Evolutionary conservation across 257 asterid genomes (phyloP), one percentile per base, ranked within the genome.

Genomic region (Anisodus acutangulus): DNA sequence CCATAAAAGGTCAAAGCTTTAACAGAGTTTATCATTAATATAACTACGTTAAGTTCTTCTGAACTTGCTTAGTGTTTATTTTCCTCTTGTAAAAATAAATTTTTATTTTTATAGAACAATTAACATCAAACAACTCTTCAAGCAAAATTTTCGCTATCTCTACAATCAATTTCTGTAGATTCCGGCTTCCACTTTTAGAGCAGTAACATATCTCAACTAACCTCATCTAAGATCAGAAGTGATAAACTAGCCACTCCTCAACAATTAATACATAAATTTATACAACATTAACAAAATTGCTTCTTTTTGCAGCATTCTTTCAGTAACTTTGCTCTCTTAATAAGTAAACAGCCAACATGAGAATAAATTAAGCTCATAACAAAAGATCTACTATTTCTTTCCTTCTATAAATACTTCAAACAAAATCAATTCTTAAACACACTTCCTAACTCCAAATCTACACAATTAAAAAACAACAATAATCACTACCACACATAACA

Each of bases 351-450:
- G 16, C 62, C 62, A 74, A 49, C 43, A 49, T 74, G 62, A 47
- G 62, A 74, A 22, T 74, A 74, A 74, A 74, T 12, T 49, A 49
- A 19, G 19, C 43, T 22, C 81, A 22, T 74, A 49, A n/a, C 12
- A 16, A 74, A 47, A 49, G 62, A 47, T 49, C 41, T 49, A 69
- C 4, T 53, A 22, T 1, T 63, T 9, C 12, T 72, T 74, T 74
- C 81, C 62, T 74, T 49, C 81, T 74, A 74, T 74, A 74, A 49
- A 49, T 74, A 74, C 81, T 49, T 74, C 41, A 19, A 47, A 45
- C 19, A 72, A 19, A 45, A 19, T 22, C 62, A 43, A 49, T 74
- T 49, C n/a, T n/a, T 49, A 0, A 49, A 74, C 19, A 26, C 62
- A 74, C 11, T 12, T 74, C 2, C 47, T 47, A 72, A 72, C 60